Evolutionary conservation across 164 flowering plant genomes (phyloP).

Genomic region (Umbellularia californica): DNA sequence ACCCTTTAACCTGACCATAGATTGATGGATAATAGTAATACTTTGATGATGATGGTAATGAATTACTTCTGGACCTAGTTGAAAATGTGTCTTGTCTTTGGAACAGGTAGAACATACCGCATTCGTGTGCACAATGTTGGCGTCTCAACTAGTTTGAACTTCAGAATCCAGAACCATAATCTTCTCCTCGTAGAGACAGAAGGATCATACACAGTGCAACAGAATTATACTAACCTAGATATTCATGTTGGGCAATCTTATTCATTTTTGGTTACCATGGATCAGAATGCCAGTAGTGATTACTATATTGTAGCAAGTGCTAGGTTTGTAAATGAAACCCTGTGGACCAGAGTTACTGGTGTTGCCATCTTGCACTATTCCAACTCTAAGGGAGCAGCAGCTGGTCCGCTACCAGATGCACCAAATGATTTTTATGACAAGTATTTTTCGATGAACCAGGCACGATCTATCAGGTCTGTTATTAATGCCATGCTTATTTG

Average conservation of each 20-base stretch:
- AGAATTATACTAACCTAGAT: constrained; percentile 87
- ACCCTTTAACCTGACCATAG: too few relatives aligned
- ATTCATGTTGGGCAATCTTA: constrained; percentile 98
- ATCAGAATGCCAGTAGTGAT: constrained; percentile 90
- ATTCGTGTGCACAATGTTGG: constrained; percentile 93
- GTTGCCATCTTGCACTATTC: constrained; percentile 82
- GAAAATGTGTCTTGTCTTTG: constrained; percentile 4
- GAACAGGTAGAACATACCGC: constrained; percentile 88
- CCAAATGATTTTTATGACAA: constrained; percentile 85
- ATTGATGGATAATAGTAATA: too few relatives aligned
- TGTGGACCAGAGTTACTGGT: constrained; percentile 84
- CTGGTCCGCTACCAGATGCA: constrained; percentile 77
- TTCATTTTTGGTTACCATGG: constrained; percentile 91
- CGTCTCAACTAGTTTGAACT: constrained; percentile 82
- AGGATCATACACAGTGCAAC: constrained; percentile 93
- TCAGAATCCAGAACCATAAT: constrained; percentile 88
- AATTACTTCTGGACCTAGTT: background rate
- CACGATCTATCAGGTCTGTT: constrained; percentile 85
- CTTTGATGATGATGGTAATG: too few relatives aligned
- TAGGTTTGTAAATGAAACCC: constrained; percentile 80
- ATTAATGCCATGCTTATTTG: background rate
- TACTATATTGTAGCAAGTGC: constrained; percentile 98
- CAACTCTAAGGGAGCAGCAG: constrained; percentile 78
- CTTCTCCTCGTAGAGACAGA: constrained; percentile 81
- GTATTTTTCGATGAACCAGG: constrained; percentile 97